These are phyloP conservation scores for Solanum hybrid DNA, from an alignment of 305 asterid species.

Conservation along the genomic window DNA sequence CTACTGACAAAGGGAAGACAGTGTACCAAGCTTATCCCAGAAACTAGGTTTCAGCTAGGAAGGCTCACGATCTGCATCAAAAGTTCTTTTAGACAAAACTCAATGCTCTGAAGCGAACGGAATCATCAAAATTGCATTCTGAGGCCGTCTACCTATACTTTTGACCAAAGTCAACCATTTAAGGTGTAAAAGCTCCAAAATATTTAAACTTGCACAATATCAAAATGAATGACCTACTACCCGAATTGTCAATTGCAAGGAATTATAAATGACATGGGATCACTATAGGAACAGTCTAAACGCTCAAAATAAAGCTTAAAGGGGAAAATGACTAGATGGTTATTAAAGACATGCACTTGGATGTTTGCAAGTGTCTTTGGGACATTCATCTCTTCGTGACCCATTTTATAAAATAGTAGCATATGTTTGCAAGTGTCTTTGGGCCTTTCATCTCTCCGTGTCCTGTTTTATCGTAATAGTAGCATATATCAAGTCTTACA, in stretches of 20 bases:
- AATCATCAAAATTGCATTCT: too few relatives aligned
- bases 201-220: neutral
- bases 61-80: neutral
- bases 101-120: too few relatives aligned
- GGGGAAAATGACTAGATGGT: neutral
- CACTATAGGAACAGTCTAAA: neutral
- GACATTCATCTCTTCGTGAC: neutral
- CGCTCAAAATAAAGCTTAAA: neutral
- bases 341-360: neutral
- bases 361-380: neutral
- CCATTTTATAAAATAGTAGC: neutral
- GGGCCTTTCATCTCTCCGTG: neutral
- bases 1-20: neutral
- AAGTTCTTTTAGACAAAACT: neutral
- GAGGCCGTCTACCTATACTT: neutral
- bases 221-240: neutral
- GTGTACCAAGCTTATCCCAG: neutral
- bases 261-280: neutral
- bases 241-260: neutral
- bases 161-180: neutral
- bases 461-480: neutral
- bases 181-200: neutral
- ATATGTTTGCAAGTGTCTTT: neutral
- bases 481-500: neutral
- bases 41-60: neutral